These are phyloP conservation scores for Elongisporangium senticosum DNA, from an alignment of 352 stramenopile species.

Conservation along the genomic window DNA sequence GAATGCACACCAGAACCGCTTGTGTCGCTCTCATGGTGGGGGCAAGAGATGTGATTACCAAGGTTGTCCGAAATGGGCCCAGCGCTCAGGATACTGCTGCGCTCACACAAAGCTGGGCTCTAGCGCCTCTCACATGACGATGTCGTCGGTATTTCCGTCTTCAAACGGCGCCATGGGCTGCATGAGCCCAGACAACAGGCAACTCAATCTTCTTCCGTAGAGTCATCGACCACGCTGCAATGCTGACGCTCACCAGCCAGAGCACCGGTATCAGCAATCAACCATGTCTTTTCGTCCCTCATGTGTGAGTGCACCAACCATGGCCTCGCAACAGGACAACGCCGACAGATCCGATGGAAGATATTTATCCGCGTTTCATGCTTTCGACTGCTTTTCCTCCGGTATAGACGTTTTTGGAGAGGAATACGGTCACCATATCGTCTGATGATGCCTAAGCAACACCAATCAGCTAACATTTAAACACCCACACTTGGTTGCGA, in stretches of 20 bases:
- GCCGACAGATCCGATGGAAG: slow-evolving; percentile 30
- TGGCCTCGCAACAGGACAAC: slow-evolving; percentile 2
- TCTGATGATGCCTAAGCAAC: neutral
- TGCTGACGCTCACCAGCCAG: neutral
- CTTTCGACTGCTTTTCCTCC: neutral
- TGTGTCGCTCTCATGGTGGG: slow-evolving; percentile 78
- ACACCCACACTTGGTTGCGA: neutral
- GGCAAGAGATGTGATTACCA: slow-evolving; percentile 77
- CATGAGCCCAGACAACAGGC: neutral
- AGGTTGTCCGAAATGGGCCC: slow-evolving; percentile 78
- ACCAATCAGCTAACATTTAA: neutral
- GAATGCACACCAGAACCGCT: slow-evolving; percentile 78
- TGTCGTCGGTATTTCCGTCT: slow-evolving; percentile 22
- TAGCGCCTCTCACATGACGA: slow-evolving; percentile 11
- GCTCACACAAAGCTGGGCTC: slow-evolving; percentile 70
- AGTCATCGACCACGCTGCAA: slow-evolving; percentile 2
- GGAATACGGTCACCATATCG: neutral
- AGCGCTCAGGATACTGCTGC: slow-evolving; percentile 81
- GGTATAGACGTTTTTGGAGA: neutral
- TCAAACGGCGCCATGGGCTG: neutral
- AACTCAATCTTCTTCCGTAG: neutral
- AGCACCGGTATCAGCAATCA: neutral
- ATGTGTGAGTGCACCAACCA: neutral
- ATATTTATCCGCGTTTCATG: slow-evolving; percentile 19
- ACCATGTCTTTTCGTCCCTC: neutral